Evolutionary conservation across 495 filamentous ascomycete species (phyloP), one percentile per base, ranked within the genome.

Genomic region (Neurospora tetraspora): DNA sequence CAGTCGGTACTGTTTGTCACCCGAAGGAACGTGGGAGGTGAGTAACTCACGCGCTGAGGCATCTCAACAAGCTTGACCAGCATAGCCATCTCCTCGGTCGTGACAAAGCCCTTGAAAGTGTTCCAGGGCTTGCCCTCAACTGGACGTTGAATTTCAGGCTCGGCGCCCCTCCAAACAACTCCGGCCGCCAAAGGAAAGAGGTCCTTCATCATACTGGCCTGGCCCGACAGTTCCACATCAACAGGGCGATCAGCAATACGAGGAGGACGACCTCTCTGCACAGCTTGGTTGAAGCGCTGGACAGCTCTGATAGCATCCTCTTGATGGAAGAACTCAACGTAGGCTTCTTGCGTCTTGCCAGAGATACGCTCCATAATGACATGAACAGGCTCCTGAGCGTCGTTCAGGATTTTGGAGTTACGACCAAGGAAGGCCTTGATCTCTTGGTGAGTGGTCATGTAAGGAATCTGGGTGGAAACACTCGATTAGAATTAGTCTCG

Each of bases 351-450:
- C 0, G 93, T 94, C 85, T 94, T 95, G 68, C 87, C 87, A 1
- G 91, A 92, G 0, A 88, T 83, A 9, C 91, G 89, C 69, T 95
- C 93, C 91, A 96, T 93, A 74, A 94, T 92, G 73, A 96, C 93
- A 75, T 96, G 93, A 11, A 94, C 81, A 0, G 91, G 85, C 70
- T 88, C 89, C 7, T 89, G 84, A 2, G 80, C 75, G 65, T 89
- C 87, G 59, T 83, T 82, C 39, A 91, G 80, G 43, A 92, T 81
- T 18, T 83, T 85, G 0, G 90, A 86, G 73, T 86, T 86, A n/a
- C 88, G 86, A n/a, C 91, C 92, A 12, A 94, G 80, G 76, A 93
- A 88, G 14, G 91, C 89, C 39, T 87, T 80, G 27, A 94, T 84
- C 74, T 94, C 91, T 9, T 86, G 74, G n/a, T 90, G 90, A 4